Evolutionary conservation across 1,284 basidiomycete genomes (phyloP), one percentile per base, ranked within the genome.

Genomic region (Apiotrichum laibachii): DNA sequence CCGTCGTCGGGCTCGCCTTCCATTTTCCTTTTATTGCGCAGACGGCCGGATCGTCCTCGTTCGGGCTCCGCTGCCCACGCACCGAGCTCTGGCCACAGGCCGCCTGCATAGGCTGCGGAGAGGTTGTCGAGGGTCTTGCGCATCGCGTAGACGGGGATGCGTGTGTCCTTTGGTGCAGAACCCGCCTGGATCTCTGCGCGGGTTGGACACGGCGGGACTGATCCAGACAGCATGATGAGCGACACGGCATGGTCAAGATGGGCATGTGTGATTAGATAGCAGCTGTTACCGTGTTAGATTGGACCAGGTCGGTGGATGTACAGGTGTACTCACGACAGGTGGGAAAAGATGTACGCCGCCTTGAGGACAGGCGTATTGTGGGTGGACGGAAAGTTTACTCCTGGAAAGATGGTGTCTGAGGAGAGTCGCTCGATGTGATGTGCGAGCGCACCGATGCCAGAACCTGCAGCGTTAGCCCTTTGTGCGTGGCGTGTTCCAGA

Each of bases 251-350:
- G 77, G 53, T 79, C 77, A 40, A 79, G 61, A 59, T 79, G 77
- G 1, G 77, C 75, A 51, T 79, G 77, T 2, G 76, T 77, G 52
- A 79, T 67, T 52, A 79, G 69, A 61, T 77, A 77, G 55, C 72
- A 77, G 35, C 77, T 78, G 52, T 5, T 31, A 15, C 15, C 10
- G 39, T 13, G 26, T 18, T 6, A 48, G 47, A 48, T 37, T 37
- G 37, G 37, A 11, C 10, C 11, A 37, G 10, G 37, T 11, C 37
- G 26, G 7, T 31, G 26, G 21, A 18, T 45, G 33, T 19, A 35
- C 33, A 31, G 26, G 26, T 6, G 33, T 6, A 68, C 75, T 64
- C 47, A 77, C 76, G 72, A 59, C 18, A 79, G 64, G 50, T 67
- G 67, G 8, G 72, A 73, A 57, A 77, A 79, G 39, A 79, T 62